These are phyloP conservation scores for Orbilia oligospora DNA, from an alignment of 2,329 filamentous ascomycete genomes.

Conservation along the genomic window DNA sequence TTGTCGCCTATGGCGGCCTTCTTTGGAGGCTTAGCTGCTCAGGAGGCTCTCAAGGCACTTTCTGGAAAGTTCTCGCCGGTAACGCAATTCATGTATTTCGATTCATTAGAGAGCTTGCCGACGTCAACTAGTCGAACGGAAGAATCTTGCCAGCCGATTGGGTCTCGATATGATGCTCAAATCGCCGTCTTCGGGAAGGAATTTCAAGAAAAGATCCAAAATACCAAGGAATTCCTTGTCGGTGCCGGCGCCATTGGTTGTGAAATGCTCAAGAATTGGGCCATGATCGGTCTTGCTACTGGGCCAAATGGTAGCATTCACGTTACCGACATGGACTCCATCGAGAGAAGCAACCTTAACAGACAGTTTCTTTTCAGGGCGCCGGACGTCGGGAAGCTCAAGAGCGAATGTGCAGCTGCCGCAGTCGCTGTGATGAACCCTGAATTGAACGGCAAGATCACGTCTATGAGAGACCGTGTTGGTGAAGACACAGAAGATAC, in stretches of 20 bases:
- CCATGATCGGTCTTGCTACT: slow-evolving; percentile 94
- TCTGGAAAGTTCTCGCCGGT: slow-evolving; percentile 99
- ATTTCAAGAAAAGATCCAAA: slow-evolving; percentile 92
- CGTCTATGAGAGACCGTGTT: slow-evolving; percentile 88
- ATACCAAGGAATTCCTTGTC: slow-evolving; percentile 92
- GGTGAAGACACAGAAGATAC: slow-evolving; percentile 91
- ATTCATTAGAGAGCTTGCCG: slow-evolving; percentile 95
- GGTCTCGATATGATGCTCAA: slow-evolving; percentile 93
- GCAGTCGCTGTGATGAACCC: slow-evolving; percentile 98
- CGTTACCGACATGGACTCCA: slow-evolving; percentile 98
- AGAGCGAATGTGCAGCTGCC: slow-evolving; percentile 92
- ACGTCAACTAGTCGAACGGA: slow-evolving; percentile 81
- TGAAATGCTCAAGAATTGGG: slow-evolving; percentile 99
- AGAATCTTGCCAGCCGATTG: slow-evolving; percentile 87
- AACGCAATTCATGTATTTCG: slow-evolving; percentile 95
- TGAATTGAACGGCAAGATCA: slow-evolving; percentile 87
- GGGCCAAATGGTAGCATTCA: slow-evolving; percentile 90
- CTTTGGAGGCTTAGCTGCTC: slow-evolving; percentile 92
- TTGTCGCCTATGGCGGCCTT: slow-evolving; percentile 92
- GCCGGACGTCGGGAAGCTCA: slow-evolving; percentile 93
- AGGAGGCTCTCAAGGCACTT: slow-evolving; percentile 95
- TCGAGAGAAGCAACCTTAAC: slow-evolving; percentile 99
- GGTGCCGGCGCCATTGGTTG: slow-evolving; percentile 97
- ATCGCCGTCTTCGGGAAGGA: slow-evolving; percentile 95
- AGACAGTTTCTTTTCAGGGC: slow-evolving; percentile 95